A percentile compares a stretch with the other conserved stretches of the same genome.
phyloP scores from a whole-genome alignment of 306 rosid species.

The Dryas drummondii region DNA sequence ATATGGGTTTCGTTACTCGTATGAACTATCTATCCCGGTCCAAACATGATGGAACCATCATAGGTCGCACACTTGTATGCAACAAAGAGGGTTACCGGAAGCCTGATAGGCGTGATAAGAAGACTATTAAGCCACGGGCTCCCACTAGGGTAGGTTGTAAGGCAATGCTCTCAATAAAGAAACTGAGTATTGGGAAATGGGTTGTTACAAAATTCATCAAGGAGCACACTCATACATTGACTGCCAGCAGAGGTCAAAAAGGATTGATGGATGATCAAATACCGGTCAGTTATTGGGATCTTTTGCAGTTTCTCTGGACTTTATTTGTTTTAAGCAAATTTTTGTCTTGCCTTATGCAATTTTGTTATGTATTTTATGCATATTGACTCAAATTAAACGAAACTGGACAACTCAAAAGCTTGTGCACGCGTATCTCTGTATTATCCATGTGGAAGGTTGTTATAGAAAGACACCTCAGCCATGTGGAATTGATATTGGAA shows the following conservation, averaged over 20 bases:
- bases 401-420: background rate
- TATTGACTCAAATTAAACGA: background rate
- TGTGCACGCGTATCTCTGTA: background rate
- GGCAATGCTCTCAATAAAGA: constrained; percentile 34
- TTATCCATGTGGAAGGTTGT: background rate
- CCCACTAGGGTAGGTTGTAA: constrained; percentile 40
- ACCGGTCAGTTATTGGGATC: constrained; percentile 23
- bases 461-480: background rate
- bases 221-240: constrained; percentile 39
- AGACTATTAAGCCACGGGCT: constrained; percentile 26
- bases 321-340: constrained; percentile 3
- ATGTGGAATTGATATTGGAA: background rate
- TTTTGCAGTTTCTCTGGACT: background rate
- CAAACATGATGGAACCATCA: constrained; percentile 29
- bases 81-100: constrained; percentile 45
- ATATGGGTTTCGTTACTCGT: constrained; percentile 35
- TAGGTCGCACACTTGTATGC: constrained; percentile 37
- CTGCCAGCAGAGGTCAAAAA: constrained; percentile 10
- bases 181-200: constrained; percentile 33
- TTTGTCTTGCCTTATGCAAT: background rate
- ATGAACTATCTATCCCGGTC: constrained; percentile 36
- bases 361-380: background rate
- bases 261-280: constrained; percentile 14
- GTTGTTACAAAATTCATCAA: constrained; percentile 32
- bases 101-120: constrained; percentile 33